Evolutionary conservation across 2,329 filamentous ascomycete species (phyloP), one percentile per base, ranked within the genome.

Genomic region (Leptodontidium sp.): DNA sequence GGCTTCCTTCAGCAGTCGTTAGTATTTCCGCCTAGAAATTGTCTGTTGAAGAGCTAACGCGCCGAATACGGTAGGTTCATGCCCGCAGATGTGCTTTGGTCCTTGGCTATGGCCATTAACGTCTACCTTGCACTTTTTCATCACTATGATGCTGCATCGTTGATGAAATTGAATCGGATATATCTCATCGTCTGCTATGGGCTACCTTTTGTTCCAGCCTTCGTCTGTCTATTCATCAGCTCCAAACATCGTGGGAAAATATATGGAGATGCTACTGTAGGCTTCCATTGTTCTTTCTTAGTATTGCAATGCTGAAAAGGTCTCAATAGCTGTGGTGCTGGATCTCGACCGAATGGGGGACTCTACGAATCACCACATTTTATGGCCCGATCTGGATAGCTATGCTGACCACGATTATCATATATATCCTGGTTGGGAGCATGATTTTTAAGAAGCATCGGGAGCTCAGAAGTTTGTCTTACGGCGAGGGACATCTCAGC

Each of bases 201-300:
- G 17, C 43, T 47, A 47, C 43, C 43, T 17, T 47, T 47, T 7
- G 7, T 47, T 15, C 43, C 43, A n/a, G 43, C 43, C 43, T 47
- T 47, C 43, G 43, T 7, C 43, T 47, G 43, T 47, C 15, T 47
- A 47, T 47, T 47, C 17, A 47, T 47, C 7, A 7, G 43, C 17
- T 47, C 43, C 43, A 47, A 47, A 47, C 14, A 47, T 47, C 43
- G 43, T 47, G 43, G 43, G 17, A 47, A n/a, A 47, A 47, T 47
- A 47, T 47, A 47, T 47, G 43, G 43, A 47, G 17, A 47, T 47
- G 43, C 43, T 47, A 47, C 43, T 47, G 43, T 47, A 47, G 17
- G 43, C 43, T 47, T 17, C 17, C 43, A 47, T 47, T 47, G 43
- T n/a, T 15, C 7, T n/a, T 47, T 47, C 9, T 15, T 17, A 17